Evolutionary conservation across 305 asterid genomes (phyloP), one percentile per base, ranked within the genome.

Genomic region (Fraxinus ornus): DNA sequence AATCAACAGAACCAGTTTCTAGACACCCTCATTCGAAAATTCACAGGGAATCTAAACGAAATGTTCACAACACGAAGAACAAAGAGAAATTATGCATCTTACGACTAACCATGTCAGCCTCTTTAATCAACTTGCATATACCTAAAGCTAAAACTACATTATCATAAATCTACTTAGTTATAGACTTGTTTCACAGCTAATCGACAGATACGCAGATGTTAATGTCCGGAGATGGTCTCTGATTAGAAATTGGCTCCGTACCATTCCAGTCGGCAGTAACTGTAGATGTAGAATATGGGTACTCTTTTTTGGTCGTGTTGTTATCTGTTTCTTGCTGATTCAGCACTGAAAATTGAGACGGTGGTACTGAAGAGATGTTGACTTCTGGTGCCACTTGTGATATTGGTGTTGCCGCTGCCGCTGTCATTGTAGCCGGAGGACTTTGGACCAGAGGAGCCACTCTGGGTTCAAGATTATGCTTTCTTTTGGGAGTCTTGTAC

Each of bases 141-240:
- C 79, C 87, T 79, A 81, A 17, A 79, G 76, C 80, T 82, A 83
- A 88, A 62, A 62, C 26, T 24, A 22, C 6, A 9, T 13, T 22
- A 62, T 62, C 72, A 62, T 24, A 75, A n/a, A 78, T 22, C 47
- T 47, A 62, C 22, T 64, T 68, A 44, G 87, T 35, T 71, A 81
- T 70, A 83, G 33, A 36, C 49, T 26, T 19, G 24, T 36, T 82
- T 77, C 83, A 89, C 33, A 81, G 89, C 78, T 93, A 92, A 76
- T 93, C 97, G 26, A 90, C 28, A 8, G 92, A 81, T 21, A 92
- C 88, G 1, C 96, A 90, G 41, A 93, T 79, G 83, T 95, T 92
- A 77, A 95, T 95, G 80, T 95, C 98, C 0, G 98, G 98, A 79
- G 91, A 91, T 22, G 90, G 87, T 84, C 92, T 87, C 87, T 86